Conservation (phyloP, 805 yeast species). For the Candida maesae region DNA sequence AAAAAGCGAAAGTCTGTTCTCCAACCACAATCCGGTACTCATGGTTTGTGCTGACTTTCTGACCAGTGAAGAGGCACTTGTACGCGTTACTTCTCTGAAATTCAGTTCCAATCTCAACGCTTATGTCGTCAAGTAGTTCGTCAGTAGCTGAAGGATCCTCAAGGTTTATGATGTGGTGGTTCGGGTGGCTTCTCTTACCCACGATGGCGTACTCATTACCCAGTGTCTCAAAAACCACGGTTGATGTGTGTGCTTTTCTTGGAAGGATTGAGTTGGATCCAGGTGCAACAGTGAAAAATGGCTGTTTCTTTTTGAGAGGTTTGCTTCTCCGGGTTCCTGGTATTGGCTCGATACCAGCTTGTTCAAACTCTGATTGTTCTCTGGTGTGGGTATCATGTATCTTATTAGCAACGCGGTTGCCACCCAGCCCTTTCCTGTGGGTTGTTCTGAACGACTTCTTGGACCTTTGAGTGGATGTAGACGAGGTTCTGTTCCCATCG, state of each 20-base stretch:
- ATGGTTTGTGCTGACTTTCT: constrained; percentile 1
- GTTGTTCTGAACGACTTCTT: too few relatives aligned
- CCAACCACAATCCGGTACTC: constrained; percentile 16
- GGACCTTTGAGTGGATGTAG: too few relatives aligned
- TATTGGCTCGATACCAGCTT: not conserved
- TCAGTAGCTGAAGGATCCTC: constrained; percentile 1
- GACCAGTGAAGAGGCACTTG: constrained; percentile 11
- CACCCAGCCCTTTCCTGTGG: too few relatives aligned
- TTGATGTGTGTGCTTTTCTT: constrained; percentile 17
- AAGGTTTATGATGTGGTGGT: too few relatives aligned
- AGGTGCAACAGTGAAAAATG: constrained; percentile 10
- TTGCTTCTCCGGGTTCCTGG: not conserved
- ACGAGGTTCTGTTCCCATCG: too few relatives aligned
- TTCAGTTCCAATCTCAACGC: not conserved
- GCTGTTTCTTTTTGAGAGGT: not conserved
- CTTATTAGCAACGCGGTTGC: too few relatives aligned
- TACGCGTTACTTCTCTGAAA: constrained; percentile 16
- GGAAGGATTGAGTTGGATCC: constrained; percentile 13
- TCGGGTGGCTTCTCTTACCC: constrained; percentile 5
- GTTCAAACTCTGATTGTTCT: too few relatives aligned
- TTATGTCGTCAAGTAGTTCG: not conserved
- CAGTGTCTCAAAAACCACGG: constrained; percentile 19
- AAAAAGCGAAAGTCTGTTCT: constrained; percentile 7
- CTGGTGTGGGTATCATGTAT: too few relatives aligned
- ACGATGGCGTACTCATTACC: constrained; percentile 20